Evolutionary conservation across 768 basidiomycete species (phyloP), one percentile per base, ranked within the genome.

Genomic region (Nidularia pulvinata): DNA sequence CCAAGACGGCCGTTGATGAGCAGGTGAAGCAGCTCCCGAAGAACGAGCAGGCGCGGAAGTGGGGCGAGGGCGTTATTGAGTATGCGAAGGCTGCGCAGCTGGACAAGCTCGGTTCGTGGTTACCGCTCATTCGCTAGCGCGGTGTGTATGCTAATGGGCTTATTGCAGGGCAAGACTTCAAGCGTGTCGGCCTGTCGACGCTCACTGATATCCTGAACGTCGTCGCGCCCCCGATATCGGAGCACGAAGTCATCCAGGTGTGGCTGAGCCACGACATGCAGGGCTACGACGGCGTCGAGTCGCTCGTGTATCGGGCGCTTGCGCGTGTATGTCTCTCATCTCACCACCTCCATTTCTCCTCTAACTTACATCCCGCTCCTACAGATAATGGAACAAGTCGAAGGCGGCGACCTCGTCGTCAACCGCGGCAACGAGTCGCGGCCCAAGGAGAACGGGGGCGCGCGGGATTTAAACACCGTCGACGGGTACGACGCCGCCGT

Each of bases 221-320:
- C 32, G 96, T 99, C 55, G 97, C 97, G 0, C 97, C 97, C 42
- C 97, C 97, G 10, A 98, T 98, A 61, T 92, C 95, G 25, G 95
- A 96, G 68, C 96, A 98, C 66, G 97, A 99, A 70, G 93, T 98
- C 13, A 95, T 99, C 58, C 86, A 97, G 66, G 87, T 99, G 6
- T 93, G 92, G 89, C 74, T 99, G 37, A 90, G 89, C 63, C 95
- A 98, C 71, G 95, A 97, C 59, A 95, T 99, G 95, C 79, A 82
- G 57, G 97, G 97, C 14, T 98, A 96, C 65, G 94, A 95, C 53
- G 97, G 97, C 6, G 82, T 98, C 43, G 96, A 98, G 71, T 81
- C 88, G 9, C 80, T 99, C n/a, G 91, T 95, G 25, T 98, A 97
- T 72, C 84, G 88, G 22, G 88, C 92, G 2, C 76, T 98, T 44